phyloP scores from a whole-genome alignment of 108 stramenopile species.

The Phaeodactylum tricornutum region DNA sequence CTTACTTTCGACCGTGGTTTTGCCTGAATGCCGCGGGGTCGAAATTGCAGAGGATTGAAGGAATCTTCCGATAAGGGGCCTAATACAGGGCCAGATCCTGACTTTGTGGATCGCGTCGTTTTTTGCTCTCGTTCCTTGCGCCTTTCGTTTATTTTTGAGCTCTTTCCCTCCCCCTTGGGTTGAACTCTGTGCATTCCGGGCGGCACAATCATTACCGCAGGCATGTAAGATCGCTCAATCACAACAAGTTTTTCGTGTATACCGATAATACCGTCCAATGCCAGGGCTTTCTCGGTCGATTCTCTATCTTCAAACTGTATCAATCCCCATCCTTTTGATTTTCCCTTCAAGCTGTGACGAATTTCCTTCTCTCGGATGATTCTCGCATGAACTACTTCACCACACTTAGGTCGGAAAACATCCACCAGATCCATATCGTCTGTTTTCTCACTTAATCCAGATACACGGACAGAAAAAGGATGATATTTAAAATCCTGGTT shows the following conservation, averaged over 20 bases:
- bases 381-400: constrained; percentile 68
- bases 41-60: too few relatives aligned
- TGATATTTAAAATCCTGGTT: constrained; percentile 78
- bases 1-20: too few relatives aligned
- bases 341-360: constrained; percentile 18
- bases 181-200: constrained; percentile 76
- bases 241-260: constrained; percentile 50
- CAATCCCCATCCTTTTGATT: constrained; percentile 72
- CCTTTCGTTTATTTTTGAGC: constrained; percentile 41
- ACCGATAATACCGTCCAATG: constrained; percentile 47
- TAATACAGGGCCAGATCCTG: too few relatives aligned
- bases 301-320: constrained; percentile 81
- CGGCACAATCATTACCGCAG: constrained; percentile 64
- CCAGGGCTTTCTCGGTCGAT: constrained; percentile 68
- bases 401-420: constrained; percentile 48
- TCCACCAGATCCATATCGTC: constrained; percentile 87
- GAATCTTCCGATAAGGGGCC: too few relatives aligned
- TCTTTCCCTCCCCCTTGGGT: constrained; percentile 67
- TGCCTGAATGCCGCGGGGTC: too few relatives aligned
- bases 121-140: constrained; percentile 16
- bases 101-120: too few relatives aligned
- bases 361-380: constrained; percentile 76
- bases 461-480: constrained; percentile 80
- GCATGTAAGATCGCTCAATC: constrained; percentile 68
- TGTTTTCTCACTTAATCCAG: constrained; percentile 42